A percentile compares a stretch with the other conserved stretches of the same genome.
These are phyloP conservation scores for Monilinia fructicola DNA, from an alignment of 2,329 filamentous ascomycete genomes.

Conservation along the genomic window DNA sequence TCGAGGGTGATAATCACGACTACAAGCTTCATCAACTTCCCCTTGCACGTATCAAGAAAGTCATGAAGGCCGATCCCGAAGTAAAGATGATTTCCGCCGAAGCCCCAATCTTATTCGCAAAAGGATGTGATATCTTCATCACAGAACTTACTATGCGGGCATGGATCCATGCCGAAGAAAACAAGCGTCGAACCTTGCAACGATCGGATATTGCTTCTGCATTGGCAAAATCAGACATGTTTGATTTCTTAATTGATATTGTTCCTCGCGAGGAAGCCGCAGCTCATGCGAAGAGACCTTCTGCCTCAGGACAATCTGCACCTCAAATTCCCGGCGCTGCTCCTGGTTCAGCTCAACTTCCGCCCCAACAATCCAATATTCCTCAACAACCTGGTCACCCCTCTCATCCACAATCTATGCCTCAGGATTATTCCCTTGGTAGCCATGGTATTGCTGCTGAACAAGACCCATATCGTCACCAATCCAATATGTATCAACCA, in stretches of 20 bases:
- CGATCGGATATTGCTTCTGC: slow-evolving; percentile 95
- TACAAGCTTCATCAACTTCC: slow-evolving; percentile 98
- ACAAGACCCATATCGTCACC: slow-evolving; percentile 71
- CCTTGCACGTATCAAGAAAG: slow-evolving; percentile 98
- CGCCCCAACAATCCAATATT: slow-evolving; percentile 49
- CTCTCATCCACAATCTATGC: slow-evolving; percentile 55
- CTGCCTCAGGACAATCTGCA: slow-evolving; percentile 45
- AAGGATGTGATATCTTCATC: slow-evolving; percentile 99
- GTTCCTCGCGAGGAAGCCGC: slow-evolving; percentile 93
- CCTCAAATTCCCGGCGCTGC: slow-evolving; percentile 49
- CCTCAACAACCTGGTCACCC: slow-evolving; percentile 49
- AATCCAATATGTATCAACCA: slow-evolving; percentile 77
- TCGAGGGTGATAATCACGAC: slow-evolving; percentile 93
- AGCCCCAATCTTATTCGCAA: slow-evolving; percentile 95
- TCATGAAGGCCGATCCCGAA: slow-evolving; percentile 99
- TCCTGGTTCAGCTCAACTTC: slow-evolving; percentile 51
- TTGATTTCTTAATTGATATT: slow-evolving; percentile 98
- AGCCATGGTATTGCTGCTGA: slow-evolving; percentile 63
- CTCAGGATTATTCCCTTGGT: slow-evolving; percentile 61
- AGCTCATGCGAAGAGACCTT: slow-evolving; percentile 76
- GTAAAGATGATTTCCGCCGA: slow-evolving; percentile 99
- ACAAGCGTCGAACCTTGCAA: slow-evolving; percentile 93
- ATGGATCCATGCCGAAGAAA: slow-evolving; percentile 99
- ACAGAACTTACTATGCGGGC: slow-evolving; percentile 98
- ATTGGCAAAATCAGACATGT: slow-evolving; percentile 97